Percentiles rank a stretch among this genome's conserved stretches.
Evolutionary conservation across 2,329 filamentous ascomycete species (phyloP).

Genomic region (Penicillium sp.): DNA sequence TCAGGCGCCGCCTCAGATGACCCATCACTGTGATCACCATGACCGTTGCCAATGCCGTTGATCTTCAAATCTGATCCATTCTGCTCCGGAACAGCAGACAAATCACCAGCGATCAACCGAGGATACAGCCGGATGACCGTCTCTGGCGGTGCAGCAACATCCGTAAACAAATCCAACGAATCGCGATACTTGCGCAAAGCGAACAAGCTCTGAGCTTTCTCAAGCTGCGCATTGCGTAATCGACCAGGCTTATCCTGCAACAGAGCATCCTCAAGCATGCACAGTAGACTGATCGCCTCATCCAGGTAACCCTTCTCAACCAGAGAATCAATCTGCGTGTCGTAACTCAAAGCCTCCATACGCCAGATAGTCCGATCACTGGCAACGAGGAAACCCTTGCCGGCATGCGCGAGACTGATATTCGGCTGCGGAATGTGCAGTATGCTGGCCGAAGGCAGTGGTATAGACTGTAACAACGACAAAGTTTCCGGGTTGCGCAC

Average conservation of each 20-base stretch:
- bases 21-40: conserved; percentile 33
- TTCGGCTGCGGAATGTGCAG: conserved; percentile 92
- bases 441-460: conserved; percentile 77
- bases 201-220: conserved; percentile 86
- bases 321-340: conserved; percentile 82
- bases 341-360: conserved; percentile 91
- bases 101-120: conserved; percentile 75
- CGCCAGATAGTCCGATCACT: conserved; percentile 94
- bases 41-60: conserved; percentile 30
- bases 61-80: conserved; percentile 41
- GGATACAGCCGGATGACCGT: conserved; percentile 85
- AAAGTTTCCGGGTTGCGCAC: conserved; percentile 91
- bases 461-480: conserved; percentile 82
- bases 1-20: conserved; percentile 27
- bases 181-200: conserved; percentile 78
- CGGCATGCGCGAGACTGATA: conserved; percentile 90
- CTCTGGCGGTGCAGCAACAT: conserved; percentile 86
- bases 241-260: conserved; percentile 79
- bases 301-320: conserved; percentile 75
- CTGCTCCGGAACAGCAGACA: conserved; percentile 63
- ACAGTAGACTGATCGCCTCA: conserved; percentile 85
- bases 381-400: conserved; percentile 90
- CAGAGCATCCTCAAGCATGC: conserved; percentile 89
- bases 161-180: conserved; percentile 86
- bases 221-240: conserved; percentile 82